Base-by-base conservation (phyloP, 768 basidiomycete species). In the Phanerochaete sordida region DNA sequence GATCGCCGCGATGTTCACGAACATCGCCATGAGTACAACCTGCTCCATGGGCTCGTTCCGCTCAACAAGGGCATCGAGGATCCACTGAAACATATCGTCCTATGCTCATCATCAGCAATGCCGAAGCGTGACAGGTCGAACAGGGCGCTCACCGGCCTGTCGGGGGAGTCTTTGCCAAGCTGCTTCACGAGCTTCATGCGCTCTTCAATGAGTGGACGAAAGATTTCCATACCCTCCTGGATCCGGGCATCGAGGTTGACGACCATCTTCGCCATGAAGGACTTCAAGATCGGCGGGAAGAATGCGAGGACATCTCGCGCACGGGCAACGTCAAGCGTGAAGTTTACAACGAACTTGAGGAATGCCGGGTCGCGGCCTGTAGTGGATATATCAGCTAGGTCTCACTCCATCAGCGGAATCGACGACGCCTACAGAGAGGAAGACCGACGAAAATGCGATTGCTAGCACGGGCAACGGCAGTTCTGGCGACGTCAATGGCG, bases 401-500 rank as follows among this genome's bases (percentile, higher is more conserved):
- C n/a, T n/a, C n/a, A n/a, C n/a, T n/a, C n/a, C 4, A 19, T 3
- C 21, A 16, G 6, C 9, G 3, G 24, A 31, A 28, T 57, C 54
- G 24, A n/a, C 43, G 52, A 37, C 50, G 35, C 59, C 77, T 76
- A 57, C 72, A 67, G 73, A 81, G 74, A 2, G 81, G 80, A 33
- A 75, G 66, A 0, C 83, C 84, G 4, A 84, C 77, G 56, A 84
- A 80, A 0, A 76, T 50, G 16, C 84, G 75, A 61, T 79, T 82
- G 52, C 68, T 77, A 3, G 72, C 67, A 43, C 79, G 74, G 35
- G 74, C 71, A 9, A 84, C 65, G n/a, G 83, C 65, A 28, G 71
- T 13, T 31, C 5, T 48, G 11, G 53, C 80, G 23, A 23, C 43
- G 0, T 23, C 27, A 15, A 54, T 13, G 16, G 49, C 62, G 23